A percentile compares a stretch with the other conserved stretches of the same genome.
Conservation (phyloP, 2,329 filamentous ascomycete species). For the Neofusicoccum kwambonambiense region DNA sequence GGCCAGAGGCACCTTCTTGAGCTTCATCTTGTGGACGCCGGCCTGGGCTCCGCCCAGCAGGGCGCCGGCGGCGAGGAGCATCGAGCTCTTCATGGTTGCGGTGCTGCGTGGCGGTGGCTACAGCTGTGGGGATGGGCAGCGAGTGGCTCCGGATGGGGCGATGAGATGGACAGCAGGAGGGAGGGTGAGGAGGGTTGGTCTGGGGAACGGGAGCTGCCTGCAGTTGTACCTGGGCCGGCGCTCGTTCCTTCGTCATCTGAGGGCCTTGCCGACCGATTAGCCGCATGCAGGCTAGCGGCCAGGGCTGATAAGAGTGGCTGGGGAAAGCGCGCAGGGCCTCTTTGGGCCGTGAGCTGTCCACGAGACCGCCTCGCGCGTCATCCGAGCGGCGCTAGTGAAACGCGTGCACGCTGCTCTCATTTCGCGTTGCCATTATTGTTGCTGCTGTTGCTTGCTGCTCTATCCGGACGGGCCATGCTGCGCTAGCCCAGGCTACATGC, state of each 20-base stretch:
- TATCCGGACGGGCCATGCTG: too few species aligned
- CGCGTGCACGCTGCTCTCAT: background rate
- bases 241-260: constrained; percentile 17
- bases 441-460: too few species aligned
- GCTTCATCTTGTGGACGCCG: constrained; percentile 91
- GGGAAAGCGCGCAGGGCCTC: background rate
- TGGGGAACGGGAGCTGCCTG: constrained; percentile 12
- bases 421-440: background rate
- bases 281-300: background rate
- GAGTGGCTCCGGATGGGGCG: background rate
- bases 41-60: constrained; percentile 81
- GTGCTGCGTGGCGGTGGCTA: background rate
- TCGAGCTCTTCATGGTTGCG: constrained; percentile 74
- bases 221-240: constrained; percentile 12
- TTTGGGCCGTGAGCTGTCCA: constrained; percentile 7
- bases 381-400: background rate
- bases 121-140: background rate
- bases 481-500: background rate
- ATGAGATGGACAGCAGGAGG: background rate
- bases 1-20: constrained; percentile 90
- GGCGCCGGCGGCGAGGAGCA: constrained; percentile 74
- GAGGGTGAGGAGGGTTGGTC: background rate
- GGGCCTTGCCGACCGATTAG: constrained; percentile 5
- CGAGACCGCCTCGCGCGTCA: constrained; percentile 12
- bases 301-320: constrained; percentile 9